Evolutionary conservation across 2,329 filamentous ascomycete species (phyloP).

Genomic region (Coniochaeta sp.): DNA sequence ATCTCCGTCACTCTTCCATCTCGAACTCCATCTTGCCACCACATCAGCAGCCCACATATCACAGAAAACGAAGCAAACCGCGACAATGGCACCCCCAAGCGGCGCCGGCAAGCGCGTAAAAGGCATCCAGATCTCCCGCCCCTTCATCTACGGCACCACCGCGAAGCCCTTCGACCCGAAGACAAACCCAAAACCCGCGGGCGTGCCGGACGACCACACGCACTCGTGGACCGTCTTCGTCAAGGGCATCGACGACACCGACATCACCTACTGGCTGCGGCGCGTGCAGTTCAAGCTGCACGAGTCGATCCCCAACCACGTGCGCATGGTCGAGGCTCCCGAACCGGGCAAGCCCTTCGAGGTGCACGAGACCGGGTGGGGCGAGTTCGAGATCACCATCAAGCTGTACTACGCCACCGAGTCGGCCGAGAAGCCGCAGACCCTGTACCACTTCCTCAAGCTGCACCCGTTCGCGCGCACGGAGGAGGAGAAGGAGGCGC

Average conservation of each 20-base stretch:
- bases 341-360: slow-evolving; percentile 65
- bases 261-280: slow-evolving; percentile 91
- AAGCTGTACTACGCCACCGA: slow-evolving; percentile 89
- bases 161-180: slow-evolving; percentile 71
- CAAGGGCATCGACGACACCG: slow-evolving; percentile 78
- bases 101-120: slow-evolving; percentile 57
- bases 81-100: slow-evolving; percentile 51
- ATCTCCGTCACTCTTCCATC: neutral
- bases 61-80: neutral
- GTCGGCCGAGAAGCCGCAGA: slow-evolving; percentile 87
- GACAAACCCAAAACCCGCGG: slow-evolving; percentile 68
- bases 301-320: slow-evolving; percentile 88
- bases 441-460: slow-evolving; percentile 87
- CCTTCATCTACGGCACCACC: slow-evolving; percentile 71
- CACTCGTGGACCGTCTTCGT: slow-evolving; percentile 97
- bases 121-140: slow-evolving; percentile 55
- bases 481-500: slow-evolving; percentile 61
- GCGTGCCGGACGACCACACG: slow-evolving; percentile 82
- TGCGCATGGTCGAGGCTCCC: slow-evolving; percentile 70
- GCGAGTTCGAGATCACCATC: slow-evolving; percentile 94
- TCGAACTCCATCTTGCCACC: neutral
- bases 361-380: slow-evolving; percentile 91
- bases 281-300: slow-evolving; percentile 98
- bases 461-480: slow-evolving; percentile 84
- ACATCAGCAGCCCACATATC: slow-evolving; percentile 2